Evolutionary conservation across 2,329 filamentous ascomycete species (phyloP).

Genomic region (Penicillium sp.): DNA sequence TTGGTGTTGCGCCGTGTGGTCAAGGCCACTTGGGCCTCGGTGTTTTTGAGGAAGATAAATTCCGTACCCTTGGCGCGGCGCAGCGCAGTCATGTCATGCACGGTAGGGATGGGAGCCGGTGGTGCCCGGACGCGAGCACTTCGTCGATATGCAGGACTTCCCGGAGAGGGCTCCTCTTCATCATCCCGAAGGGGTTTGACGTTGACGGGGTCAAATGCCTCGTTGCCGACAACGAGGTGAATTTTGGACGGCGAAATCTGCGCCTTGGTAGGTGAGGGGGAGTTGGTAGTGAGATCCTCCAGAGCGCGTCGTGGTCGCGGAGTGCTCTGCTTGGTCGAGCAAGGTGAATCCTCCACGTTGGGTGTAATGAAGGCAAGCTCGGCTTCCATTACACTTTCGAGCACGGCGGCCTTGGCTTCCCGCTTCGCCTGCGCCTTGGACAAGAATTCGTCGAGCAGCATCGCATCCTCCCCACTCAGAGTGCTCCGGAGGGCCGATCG

Average conservation of each 20-base stretch:
- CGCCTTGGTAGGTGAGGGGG: constrained; percentile 32
- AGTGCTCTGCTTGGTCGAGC: constrained; percentile 19
- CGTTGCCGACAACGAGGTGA: constrained; percentile 8
- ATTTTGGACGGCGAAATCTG: constrained; percentile 26
- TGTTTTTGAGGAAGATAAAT: constrained; percentile 39
- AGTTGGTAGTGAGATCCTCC: constrained; percentile 35
- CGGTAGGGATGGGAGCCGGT: constrained; percentile 19
- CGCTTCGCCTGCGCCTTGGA: constrained; percentile 39
- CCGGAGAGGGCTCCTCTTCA: constrained; percentile 17
- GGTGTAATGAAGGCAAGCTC: constrained; percentile 13
- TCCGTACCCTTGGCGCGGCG: constrained; percentile 42
- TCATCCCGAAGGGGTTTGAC: constrained; percentile 16
- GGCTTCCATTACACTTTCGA: constrained; percentile 14
- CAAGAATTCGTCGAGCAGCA: constrained; percentile 36
- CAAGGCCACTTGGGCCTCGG: constrained; percentile 39
- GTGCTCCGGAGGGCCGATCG: constrained; percentile 34
- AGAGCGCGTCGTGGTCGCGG: constrained; percentile 31
- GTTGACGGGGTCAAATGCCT: constrained; percentile 8
- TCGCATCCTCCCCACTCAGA: constrained; percentile 36
- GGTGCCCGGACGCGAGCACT: constrained; percentile 31
- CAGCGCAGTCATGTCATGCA: constrained; percentile 37
- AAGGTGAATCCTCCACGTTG: constrained; percentile 13
- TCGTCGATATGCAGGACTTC: constrained; percentile 29
- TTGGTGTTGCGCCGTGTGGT: constrained; percentile 40
- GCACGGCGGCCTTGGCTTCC: constrained; percentile 28